Evolutionary conservation across 208 protist genomes (phyloP).

Genomic region (Angomonas ambiguus): DNA sequence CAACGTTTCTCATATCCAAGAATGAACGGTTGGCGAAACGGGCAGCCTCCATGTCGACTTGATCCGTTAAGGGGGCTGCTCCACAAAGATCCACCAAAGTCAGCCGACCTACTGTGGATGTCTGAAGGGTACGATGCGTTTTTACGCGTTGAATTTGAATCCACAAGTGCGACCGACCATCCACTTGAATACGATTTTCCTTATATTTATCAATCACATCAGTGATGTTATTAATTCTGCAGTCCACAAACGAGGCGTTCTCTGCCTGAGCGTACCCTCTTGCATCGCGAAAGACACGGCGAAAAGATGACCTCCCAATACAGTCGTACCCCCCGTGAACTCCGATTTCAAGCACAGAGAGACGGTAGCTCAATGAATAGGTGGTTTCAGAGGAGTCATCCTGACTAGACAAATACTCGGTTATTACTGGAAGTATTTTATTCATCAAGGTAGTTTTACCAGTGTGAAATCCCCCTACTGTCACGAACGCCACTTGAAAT

Average conservation of each 20-base stretch:
- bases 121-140: constrained; percentile 28
- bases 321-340: constrained; percentile 29
- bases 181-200: constrained; percentile 22
- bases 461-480: constrained; percentile 25
- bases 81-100: constrained; percentile 49
- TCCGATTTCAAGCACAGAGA: constrained; percentile 31
- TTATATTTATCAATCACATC: constrained; percentile 20
- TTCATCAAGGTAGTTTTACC: constrained; percentile 31
- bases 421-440: constrained; percentile 29
- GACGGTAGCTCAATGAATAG: constrained; percentile 21
- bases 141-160: constrained; percentile 47
- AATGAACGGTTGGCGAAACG: constrained; percentile 40
- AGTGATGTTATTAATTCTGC: constrained; percentile 20
- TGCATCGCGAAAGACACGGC: constrained; percentile 18
- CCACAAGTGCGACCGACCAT: constrained; percentile 41
- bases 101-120: constrained; percentile 26
- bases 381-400: constrained; percentile 1
- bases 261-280: constrained; percentile 27
- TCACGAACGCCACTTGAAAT: constrained; percentile 35
- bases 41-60: constrained; percentile 42
- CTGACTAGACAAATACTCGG: constrained; percentile 16
- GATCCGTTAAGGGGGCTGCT: constrained; percentile 17
- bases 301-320: constrained; percentile 14
- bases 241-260: constrained; percentile 28
- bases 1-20: constrained; percentile 18